A percentile compares a stretch with the other conserved stretches of the same genome.
Conservation (phyloP, 2,329 filamentous ascomycete genomes). For the Aspergillus versicolor region DNA sequence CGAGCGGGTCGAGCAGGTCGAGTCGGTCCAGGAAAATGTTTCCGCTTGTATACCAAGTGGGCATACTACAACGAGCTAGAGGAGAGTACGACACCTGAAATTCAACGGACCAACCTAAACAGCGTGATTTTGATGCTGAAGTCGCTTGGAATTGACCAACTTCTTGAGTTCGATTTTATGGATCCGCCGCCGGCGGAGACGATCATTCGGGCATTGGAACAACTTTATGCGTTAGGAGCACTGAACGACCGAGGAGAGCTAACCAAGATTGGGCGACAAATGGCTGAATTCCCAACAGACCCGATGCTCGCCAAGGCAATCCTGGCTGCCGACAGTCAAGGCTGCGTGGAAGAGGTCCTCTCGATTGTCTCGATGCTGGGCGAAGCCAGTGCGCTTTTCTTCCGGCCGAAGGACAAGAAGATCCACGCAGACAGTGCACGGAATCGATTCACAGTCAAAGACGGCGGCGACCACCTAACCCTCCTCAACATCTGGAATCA, state of each 20-base stretch:
- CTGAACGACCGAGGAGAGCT: constrained; percentile 85
- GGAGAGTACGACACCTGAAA: constrained; percentile 87
- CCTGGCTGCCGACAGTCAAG: constrained; percentile 81
- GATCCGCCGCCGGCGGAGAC: constrained; percentile 88
- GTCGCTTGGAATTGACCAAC: constrained; percentile 84
- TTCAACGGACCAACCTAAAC: constrained; percentile 85
- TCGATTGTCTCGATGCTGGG: constrained; percentile 93
- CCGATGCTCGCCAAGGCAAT: constrained; percentile 89
- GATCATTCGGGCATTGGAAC: constrained; percentile 83
- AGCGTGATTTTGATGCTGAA: constrained; percentile 82
- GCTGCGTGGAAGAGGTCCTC: constrained; percentile 90
- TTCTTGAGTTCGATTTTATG: constrained; percentile 95
- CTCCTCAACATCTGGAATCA: constrained; percentile 93
- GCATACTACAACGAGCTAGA: constrained; percentile 94
- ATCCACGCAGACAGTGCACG: constrained; percentile 90
- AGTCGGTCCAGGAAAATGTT: constrained; percentile 89
- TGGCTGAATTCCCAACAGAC: constrained; percentile 92
- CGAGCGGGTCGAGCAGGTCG: constrained; percentile 88
- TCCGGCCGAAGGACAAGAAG: constrained; percentile 95
- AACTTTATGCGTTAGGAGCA: constrained; percentile 85
- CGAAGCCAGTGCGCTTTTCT: constrained; percentile 86
- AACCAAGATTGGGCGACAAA: constrained; percentile 86
- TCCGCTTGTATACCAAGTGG: constrained; percentile 89
- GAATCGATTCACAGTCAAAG: constrained; percentile 82
- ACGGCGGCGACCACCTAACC: constrained; percentile 85